A percentile compares a stretch with the other conserved stretches of the same genome.
phyloP scores from a whole-genome alignment of 345 rosid genomes.

The Pseudoturritis turrita region DNA sequence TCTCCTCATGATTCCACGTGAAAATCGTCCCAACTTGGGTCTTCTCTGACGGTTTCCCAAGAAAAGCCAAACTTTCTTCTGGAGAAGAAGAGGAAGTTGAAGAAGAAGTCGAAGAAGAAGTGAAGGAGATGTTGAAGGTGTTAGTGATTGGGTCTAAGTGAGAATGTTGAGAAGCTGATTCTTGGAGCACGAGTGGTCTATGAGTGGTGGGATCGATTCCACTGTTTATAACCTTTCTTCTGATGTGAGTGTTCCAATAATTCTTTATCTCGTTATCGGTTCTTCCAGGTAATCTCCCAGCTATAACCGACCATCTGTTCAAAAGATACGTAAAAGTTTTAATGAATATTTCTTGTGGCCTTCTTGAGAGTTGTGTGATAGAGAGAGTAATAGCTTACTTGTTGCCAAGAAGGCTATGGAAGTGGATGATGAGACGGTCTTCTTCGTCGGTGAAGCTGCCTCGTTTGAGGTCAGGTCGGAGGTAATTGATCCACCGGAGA shows the following conservation, averaged over 20 bases:
- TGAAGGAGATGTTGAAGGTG: constrained; percentile 28
- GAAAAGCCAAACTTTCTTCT: background rate
- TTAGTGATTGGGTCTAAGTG: constrained; percentile 20
- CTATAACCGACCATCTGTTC: constrained; percentile 78
- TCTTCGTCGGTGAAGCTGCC: constrained; percentile 65
- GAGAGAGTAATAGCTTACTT: constrained; percentile 35
- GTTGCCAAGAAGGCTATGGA: constrained; percentile 65
- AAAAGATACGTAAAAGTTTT: background rate
- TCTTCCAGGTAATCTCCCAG: constrained; percentile 80
- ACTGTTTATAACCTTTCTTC: constrained; percentile 69
- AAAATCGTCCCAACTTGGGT: no score
- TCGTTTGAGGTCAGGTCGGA: constrained; percentile 64
- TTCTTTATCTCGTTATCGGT: constrained; percentile 87
- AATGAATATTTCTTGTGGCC: no score
- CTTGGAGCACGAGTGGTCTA: constrained; percentile 42
- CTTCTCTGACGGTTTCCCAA: background rate
- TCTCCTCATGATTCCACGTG: constrained; percentile 29
- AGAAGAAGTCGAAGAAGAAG: background rate
- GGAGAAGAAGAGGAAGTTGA: constrained; percentile 11
- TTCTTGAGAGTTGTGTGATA: no score
- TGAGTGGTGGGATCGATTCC: constrained; percentile 87
- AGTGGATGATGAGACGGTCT: constrained; percentile 64
- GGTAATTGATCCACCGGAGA: constrained; percentile 67
- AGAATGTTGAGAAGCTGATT: constrained; percentile 32
- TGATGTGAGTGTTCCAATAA: constrained; percentile 86